Base-by-base conservation (phyloP, 2,329 filamentous ascomycete species). In the Fusarium coffeatum region DNA sequence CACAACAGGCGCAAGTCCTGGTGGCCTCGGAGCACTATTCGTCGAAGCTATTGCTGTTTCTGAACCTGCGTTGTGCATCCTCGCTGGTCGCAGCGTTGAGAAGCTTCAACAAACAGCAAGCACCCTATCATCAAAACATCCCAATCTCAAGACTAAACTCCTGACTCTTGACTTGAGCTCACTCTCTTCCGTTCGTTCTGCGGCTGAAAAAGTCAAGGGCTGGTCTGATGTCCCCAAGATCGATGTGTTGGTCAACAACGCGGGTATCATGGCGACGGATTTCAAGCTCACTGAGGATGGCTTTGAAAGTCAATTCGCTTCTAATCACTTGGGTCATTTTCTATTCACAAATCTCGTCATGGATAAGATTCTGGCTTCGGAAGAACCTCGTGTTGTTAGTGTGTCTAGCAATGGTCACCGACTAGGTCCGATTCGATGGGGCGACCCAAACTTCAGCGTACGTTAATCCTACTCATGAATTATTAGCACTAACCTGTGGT, bases 81-180 rank as follows among this genome's bases (percentile, higher is more conserved):
- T 66, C 8, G 63, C 61, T 3, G 63, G 61, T 4, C 63, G 61
- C 8, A 66, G 34, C 13, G 5, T 34, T 2, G 25, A 27, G 10
- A 66, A 66, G 16, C 54, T 66, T 10, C 55, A 66, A 7, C 47
- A 66, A 25, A 66, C 61, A 8, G 61, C 47, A n/a, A 25, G 49
- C 11, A 7, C 11, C 1, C 25, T 66, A 6, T 12, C 18, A 7
- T 25, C 16, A 15, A 66, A 60, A 7, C 15, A 46, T 3, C 61
- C 61, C 0, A 55, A 15, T 3, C 30, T 66, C 1, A 55, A 60
- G 25, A 60, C 10, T 0, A 43, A 18, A 1, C 7, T 66, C n/a
- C 9, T 66, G 20, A 8, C 20, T 2, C 32, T 66, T 7, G 55
- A 66, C 10, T 46, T 66, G 3, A 30, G 54, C 1, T 66, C 55